Base-by-base conservation (phyloP, 768 basidiomycete species). In the Tulasnella sp. region DNA sequence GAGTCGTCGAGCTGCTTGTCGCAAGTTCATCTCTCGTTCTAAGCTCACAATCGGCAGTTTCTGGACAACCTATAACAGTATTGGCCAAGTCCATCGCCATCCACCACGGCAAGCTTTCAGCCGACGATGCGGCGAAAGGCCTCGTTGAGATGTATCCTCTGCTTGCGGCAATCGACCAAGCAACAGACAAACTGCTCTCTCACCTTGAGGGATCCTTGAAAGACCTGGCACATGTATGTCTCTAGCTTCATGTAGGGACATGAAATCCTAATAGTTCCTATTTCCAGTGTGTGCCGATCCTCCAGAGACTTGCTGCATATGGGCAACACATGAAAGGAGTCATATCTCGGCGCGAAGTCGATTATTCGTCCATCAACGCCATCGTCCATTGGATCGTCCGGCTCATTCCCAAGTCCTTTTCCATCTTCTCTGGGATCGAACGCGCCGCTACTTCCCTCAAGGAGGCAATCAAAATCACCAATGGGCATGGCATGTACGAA, bases 401-500 rank as follows among this genome's bases (percentile, higher is more conserved):
- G 11, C 17, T 59, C 29, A 9, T 24, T 15, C 30, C 32, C 4
- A 19, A 17, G 8, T 45, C 8, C 10, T 11, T 21, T 17, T 1
- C 13, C 9, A 8, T 21, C n/a, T 44, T 24, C 49, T 29, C 4
- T 24, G 70, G 65, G n/a, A 66, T 80, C 27, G 68, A 82, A 24
- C 53, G 62, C 24, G 73, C 73, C 47, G 68, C 71, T 8, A 64
- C 67, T n/a, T 69, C 76, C 61, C 73, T 89, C 47, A 75, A 75
- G 61, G 70, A 70, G 3, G 67, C 73, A 2, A 74, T 86, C 15
- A 79, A 78, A 2, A 76, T 83, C 15, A 80, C 81, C 5, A 78
- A 80, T n/a, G 93, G 94, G 3, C 74, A 81, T 24, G 86, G 85
- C 23, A 73, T 93, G 68, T 72, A 78, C 19, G 75, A 83, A 21